Conservation (phyloP, 2,329 filamentous ascomycete genomes). For the Fusarium sp. region DNA sequence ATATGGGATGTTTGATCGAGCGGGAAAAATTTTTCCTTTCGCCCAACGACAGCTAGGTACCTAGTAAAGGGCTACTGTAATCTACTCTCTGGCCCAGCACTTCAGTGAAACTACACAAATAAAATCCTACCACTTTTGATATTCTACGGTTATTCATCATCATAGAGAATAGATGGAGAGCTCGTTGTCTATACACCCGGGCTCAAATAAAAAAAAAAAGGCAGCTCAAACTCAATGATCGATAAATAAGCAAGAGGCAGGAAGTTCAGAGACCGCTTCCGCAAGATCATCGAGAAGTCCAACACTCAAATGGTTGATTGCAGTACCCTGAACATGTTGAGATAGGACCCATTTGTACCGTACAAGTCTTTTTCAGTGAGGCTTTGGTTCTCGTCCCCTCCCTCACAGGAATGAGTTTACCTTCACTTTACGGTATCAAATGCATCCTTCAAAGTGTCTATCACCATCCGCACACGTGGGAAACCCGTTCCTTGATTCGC, state of each 20-base stretch:
- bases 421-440: neutral
- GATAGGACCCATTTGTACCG: neutral
- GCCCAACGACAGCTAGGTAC: constrained; percentile 2
- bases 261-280: neutral
- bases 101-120: neutral
- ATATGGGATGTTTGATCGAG: neutral
- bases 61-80: neutral
- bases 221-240: neutral
- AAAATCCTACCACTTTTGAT: neutral
- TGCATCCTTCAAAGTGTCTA: constrained; percentile 8
- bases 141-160: neutral
- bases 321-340: neutral
- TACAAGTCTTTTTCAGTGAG: neutral
- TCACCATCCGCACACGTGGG: constrained; percentile 37
- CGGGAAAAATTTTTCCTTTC: constrained; percentile 34
- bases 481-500: constrained; percentile 33
- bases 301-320: neutral
- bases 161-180: neutral
- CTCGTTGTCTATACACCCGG: neutral
- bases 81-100: constrained; percentile 31
- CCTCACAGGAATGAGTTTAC: constrained; percentile 1
- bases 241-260: neutral
- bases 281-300: neutral
- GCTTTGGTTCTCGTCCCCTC: neutral
- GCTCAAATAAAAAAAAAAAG: neutral